Evolutionary conservation across 768 basidiomycete species (phyloP), one percentile per base, ranked within the genome.

Genomic region (Russula virescens): DNA sequence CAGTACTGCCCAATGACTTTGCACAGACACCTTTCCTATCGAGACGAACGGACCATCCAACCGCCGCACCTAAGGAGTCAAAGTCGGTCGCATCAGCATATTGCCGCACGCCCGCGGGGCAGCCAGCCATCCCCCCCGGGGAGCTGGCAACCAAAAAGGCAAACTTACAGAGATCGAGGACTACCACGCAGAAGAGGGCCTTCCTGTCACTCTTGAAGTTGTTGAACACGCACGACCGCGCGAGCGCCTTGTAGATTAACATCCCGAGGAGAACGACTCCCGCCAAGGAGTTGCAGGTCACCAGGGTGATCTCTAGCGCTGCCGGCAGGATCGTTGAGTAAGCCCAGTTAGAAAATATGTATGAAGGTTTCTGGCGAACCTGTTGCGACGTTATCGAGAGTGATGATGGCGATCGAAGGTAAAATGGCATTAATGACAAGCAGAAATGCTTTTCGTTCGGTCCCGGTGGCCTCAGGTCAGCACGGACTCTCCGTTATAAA

Each of bases 371-470:
- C n/a, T n/a, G 23, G 23, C 63, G 11, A 13, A 60, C 63, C 53
- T 55, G 53, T 55, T 5, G 53, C 47, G 4, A 60, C 42, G 4
- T 38, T 14, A 5, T 64, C 31, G 21, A 60, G 40, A 14, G 48
- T 50, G 53, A 49, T 21, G 26, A 55, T 6, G 23, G 63, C 42
- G 5, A 64, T 35, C 2, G 60, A 9, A 10, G 53, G 28, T 1
- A 60, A 31, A 25, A 60, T n/a, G 8, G 40, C 48, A 60, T 64
- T 64, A 14, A 55, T n/a, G 45, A 60, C 25, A 2, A 64, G 53
- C n/a, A 64, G 21, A 55, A 13, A 55, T 26, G 16, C 58, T 60
- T 25, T 54, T n/a, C n/a, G n/a, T n/a, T n/a, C n/a, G n/a, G n/a
- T n/a, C n/a, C n/a, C n/a, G n/a, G n/a, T n/a, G n/a, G n/a, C n/a